Percentiles rank a stretch among this genome's conserved stretches.
These are phyloP conservation scores for Psilocybe sp. DNA, from an alignment of 768 basidiomycete genomes.

Conservation along the genomic window DNA sequence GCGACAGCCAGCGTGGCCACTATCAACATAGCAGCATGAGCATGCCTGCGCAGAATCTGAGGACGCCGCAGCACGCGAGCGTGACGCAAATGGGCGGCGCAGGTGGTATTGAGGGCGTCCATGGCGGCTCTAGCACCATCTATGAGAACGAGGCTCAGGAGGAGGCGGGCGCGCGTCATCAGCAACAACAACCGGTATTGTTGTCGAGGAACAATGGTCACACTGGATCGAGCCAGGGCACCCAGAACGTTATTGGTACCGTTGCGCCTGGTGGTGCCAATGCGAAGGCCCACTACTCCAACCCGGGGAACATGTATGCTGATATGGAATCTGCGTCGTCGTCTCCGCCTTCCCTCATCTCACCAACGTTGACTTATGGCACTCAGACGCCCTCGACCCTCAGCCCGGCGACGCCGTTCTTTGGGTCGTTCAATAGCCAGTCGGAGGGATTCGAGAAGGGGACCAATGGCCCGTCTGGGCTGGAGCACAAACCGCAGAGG, in stretches of 20 bases:
- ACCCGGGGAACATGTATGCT: conserved; percentile 15
- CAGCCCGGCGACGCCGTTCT: conserved; percentile 72
- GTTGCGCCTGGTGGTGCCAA: conserved; percentile 10
- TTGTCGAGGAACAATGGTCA: not conserved
- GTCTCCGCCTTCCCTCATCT: conserved; percentile 54
- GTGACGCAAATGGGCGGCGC: conserved; percentile 20
- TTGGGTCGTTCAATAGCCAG: conserved; percentile 50
- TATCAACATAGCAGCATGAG: conserved; percentile 50
- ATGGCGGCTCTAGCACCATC: conserved; percentile 12
- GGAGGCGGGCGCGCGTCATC: not conserved
- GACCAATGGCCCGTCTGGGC: conserved; percentile 4
- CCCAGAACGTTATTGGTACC: not conserved
- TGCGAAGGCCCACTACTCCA: conserved; percentile 14
- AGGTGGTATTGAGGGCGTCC: conserved; percentile 13
- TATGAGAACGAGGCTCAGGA: conserved; percentile 16
- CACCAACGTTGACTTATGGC: conserved; percentile 69
- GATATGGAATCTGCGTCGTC: conserved; percentile 22
- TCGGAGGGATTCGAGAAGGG: conserved; percentile 28
- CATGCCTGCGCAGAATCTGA: conserved; percentile 30
- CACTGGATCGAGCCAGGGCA: not conserved
- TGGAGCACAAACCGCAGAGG: conserved; percentile 15
- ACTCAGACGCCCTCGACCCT: conserved; percentile 61
- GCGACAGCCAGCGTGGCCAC: conserved; percentile 31
- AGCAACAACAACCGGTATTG: not conserved
- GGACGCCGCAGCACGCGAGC: conserved; percentile 31